These are phyloP conservation scores for Trametes polyzona DNA, from an alignment of 1,284 basidiomycete genomes.

Conservation along the genomic window DNA sequence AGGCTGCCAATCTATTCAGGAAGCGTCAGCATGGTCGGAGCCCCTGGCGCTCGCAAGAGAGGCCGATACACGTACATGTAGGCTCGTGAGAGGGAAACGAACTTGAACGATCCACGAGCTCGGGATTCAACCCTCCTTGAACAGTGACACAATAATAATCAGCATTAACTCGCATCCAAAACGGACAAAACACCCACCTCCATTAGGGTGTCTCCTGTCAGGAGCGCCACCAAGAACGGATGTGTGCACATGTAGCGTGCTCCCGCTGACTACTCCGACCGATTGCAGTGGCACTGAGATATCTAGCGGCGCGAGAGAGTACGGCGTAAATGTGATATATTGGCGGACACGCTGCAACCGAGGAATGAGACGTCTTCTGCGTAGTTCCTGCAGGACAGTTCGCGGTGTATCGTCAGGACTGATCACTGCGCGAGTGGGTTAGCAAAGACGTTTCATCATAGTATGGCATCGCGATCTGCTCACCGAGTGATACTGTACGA, in stretches of 20 bases:
- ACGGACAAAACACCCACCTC: background rate
- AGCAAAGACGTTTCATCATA: background rate
- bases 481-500: background rate
- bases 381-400: background rate
- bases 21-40: too few species aligned
- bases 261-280: background rate
- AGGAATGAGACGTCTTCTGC: background rate
- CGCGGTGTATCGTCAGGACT: background rate
- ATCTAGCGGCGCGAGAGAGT: background rate
- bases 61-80: background rate
- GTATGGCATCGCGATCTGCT: too few species aligned
- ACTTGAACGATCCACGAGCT: background rate
- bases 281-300: background rate
- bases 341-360: background rate
- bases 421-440: background rate
- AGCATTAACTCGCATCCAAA: too few species aligned
- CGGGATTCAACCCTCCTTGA: background rate
- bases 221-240: background rate
- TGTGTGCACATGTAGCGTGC: background rate
- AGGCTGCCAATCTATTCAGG: background rate
- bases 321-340: background rate
- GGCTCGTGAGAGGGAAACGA: background rate
- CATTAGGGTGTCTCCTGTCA: background rate
- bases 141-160: too few species aligned
- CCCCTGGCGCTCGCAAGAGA: background rate